These are phyloP conservation scores for Herpotrichia juniperi DNA, from an alignment of 2,329 filamentous ascomycete species.

Conservation along the genomic window DNA sequence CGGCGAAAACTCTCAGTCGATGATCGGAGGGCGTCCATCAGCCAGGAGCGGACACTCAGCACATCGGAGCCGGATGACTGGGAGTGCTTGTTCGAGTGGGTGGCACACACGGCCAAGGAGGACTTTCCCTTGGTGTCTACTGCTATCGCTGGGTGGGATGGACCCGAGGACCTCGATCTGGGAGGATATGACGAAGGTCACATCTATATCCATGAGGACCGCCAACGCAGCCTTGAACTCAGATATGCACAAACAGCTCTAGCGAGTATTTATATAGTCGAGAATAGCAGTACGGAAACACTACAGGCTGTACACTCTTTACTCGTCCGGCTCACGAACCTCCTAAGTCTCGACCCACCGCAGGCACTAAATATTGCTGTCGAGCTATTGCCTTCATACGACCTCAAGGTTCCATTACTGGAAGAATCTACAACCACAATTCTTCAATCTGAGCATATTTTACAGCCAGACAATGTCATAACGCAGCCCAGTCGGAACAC, in stretches of 20 bases:
- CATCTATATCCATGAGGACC: conserved; percentile 65
- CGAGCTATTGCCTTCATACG: conserved; percentile 51
- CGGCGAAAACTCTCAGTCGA: conserved; percentile 50
- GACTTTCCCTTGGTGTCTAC: conserved; percentile 68
- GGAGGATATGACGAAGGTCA: conserved; percentile 61
- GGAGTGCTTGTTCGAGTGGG: conserved; percentile 73
- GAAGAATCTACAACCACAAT: conserved; percentile 35
- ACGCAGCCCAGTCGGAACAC: conserved; percentile 65
- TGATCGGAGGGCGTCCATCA: conserved; percentile 28
- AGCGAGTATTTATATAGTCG: conserved; percentile 71
- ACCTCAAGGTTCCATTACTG: conserved; percentile 42
- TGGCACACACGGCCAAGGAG: conserved; percentile 63
- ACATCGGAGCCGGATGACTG: conserved; percentile 58
- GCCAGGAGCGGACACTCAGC: conserved; percentile 39
- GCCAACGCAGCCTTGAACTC: conserved; percentile 64
- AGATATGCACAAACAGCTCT: conserved; percentile 72
- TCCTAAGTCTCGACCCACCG: conserved; percentile 66
- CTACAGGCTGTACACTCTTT: conserved; percentile 67
- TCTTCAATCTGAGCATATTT: conserved; percentile 54
- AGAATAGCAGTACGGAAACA: conserved; percentile 63
- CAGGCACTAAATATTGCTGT: conserved; percentile 53
- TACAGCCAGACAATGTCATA: conserved; percentile 67
- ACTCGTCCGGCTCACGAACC: conserved; percentile 62
- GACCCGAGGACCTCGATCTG: conserved; percentile 72
- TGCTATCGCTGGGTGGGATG: conserved; percentile 74